Evolutionary conservation across 257 asterid species (phyloP).

Genomic region (Forsythia suspensa): DNA sequence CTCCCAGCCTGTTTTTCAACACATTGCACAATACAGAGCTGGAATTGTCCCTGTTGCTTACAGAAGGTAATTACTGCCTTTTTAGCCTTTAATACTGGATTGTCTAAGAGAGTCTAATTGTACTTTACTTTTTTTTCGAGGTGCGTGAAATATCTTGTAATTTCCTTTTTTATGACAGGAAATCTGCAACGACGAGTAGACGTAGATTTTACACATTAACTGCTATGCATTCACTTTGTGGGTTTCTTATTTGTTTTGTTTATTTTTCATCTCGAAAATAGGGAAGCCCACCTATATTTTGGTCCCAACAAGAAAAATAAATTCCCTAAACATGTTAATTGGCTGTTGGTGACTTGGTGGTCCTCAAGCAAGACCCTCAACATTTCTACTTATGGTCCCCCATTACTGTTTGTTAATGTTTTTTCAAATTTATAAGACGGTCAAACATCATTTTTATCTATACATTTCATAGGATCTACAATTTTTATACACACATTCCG

Average conservation of each 20-base stretch:
- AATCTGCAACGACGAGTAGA: neutral
- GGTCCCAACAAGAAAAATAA: neutral
- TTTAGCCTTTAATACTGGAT: neutral
- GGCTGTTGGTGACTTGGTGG: conserved; percentile 15
- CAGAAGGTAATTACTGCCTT: conserved; percentile 44
- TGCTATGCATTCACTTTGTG: no score
- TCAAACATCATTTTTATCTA: no score
- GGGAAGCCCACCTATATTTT: neutral
- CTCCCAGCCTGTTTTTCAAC: conserved; percentile 82
- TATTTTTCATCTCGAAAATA: neutral
- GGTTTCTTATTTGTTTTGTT: no score
- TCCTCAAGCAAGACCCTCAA: neutral
- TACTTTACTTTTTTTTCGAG: neutral
- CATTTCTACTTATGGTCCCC: conserved; percentile 8
- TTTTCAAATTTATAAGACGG: no score
- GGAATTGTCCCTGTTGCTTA: conserved; percentile 93
- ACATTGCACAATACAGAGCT: conserved; percentile 76
- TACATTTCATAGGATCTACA: no score
- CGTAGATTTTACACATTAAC: no score
- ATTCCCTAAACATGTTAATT: conserved; percentile 1
- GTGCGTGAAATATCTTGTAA: neutral
- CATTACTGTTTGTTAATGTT: neutral
- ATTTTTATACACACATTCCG: no score
- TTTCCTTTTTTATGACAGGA: no score
- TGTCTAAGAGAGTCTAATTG: neutral